Conservation (phyloP, 2,329 filamentous ascomycete species). For the Diaporthe ampelina region DNA sequence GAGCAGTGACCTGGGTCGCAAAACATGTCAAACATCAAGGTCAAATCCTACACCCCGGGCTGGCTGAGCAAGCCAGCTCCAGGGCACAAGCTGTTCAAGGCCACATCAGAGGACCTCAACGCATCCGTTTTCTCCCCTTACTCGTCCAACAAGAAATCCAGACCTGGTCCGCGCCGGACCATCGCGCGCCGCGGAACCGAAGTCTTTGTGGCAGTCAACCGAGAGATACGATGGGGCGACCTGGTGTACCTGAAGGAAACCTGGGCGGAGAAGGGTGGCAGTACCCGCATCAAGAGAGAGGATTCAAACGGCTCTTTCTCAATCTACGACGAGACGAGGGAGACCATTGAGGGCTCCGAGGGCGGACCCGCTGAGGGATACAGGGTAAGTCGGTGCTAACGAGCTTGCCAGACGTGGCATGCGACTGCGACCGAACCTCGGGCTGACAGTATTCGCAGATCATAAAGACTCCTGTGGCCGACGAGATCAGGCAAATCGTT, state of each 20-base stretch:
- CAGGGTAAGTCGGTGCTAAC: slow-evolving; percentile 56
- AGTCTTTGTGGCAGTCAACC: slow-evolving; percentile 88
- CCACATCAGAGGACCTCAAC: slow-evolving; percentile 54
- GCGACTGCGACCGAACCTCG: slow-evolving; percentile 1
- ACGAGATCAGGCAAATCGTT: slow-evolving; percentile 86
- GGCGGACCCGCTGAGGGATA: slow-evolving; percentile 56
- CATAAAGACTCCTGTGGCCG: slow-evolving; percentile 82
- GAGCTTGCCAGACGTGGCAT: not conserved
- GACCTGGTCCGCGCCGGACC: slow-evolving; percentile 70
- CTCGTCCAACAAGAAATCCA: slow-evolving; percentile 58
- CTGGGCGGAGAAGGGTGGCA: slow-evolving; percentile 58
- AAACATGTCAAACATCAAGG: slow-evolving; percentile 77
- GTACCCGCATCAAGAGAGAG: slow-evolving; percentile 63
- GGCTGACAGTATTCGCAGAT: slow-evolving; percentile 61
- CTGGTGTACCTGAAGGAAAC: slow-evolving; percentile 82
- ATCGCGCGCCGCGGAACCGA: slow-evolving; percentile 88
- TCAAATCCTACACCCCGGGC: slow-evolving; percentile 86
- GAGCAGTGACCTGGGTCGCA: slow-evolving; percentile 44
- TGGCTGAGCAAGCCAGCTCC: slow-evolving; percentile 87
- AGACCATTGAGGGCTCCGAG: slow-evolving; percentile 46
- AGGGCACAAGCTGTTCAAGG: slow-evolving; percentile 82
- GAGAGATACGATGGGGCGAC: slow-evolving; percentile 93
- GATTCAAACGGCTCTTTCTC: slow-evolving; percentile 57
- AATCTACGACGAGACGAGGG: slow-evolving; percentile 45
- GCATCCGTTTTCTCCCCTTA: slow-evolving; percentile 52